These are phyloP conservation scores for Podospora anserina DNA, from an alignment of 495 filamentous ascomycete species.

Conservation along the genomic window DNA sequence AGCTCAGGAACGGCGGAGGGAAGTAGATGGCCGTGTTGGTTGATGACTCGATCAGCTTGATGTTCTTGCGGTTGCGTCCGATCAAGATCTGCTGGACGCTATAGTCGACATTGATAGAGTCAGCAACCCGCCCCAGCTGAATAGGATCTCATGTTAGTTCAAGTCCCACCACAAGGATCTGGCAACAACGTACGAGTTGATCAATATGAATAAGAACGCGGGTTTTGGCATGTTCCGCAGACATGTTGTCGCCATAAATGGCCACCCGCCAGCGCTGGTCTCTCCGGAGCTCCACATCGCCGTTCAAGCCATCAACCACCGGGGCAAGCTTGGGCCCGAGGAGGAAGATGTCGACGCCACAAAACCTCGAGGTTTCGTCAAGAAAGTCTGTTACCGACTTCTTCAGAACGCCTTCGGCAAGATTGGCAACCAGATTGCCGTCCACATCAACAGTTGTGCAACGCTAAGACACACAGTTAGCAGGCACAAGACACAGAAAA, in stretches of 20 bases:
- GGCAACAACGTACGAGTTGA: constrained; percentile 68
- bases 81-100: constrained; percentile 87
- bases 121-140: constrained; percentile 81
- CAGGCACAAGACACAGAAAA: constrained; percentile 17
- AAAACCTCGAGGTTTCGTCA: constrained; percentile 76
- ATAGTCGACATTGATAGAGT: constrained; percentile 76
- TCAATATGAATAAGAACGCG: constrained; percentile 95
- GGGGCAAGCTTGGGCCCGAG: constrained; percentile 73
- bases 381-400: constrained; percentile 72
- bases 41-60: constrained; percentile 91
- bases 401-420: constrained; percentile 61
- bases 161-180: constrained; percentile 10
- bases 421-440: constrained; percentile 77
- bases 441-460: constrained; percentile 92
- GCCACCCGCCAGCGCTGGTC: constrained; percentile 85
- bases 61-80: constrained; percentile 88
- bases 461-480: constrained; percentile 53
- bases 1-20: constrained; percentile 83
- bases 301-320: constrained; percentile 60
- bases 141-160: constrained; percentile 23
- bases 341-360: constrained; percentile 93
- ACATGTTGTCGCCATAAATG: constrained; percentile 94
- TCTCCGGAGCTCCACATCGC: constrained; percentile 48
- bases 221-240: constrained; percentile 94
- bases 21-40: constrained; percentile 97